Base-by-base conservation (phyloP, 75 land plant species). In the Pinus albicaulis region DNA sequence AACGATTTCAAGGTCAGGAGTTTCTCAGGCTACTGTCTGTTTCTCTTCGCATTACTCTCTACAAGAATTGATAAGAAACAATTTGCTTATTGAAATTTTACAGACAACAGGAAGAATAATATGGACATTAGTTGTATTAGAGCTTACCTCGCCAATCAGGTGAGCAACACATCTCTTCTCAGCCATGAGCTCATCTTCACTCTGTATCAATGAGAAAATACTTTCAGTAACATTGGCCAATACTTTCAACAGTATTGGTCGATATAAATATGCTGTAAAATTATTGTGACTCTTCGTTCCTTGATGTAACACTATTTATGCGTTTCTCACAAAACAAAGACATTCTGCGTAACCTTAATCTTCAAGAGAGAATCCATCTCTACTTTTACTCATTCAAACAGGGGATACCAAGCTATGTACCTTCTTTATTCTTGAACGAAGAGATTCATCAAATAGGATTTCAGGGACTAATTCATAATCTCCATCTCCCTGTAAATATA, bases 161-260 rank as follows among this genome's bases (percentile, higher is more conserved):
- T 96, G 99, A 3, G 90, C 96, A 31, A 93, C 97, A 61, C 99
- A 96, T 79, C 88, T 86, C 80, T 89, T 91, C 84, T 96, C 99
- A 23, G 99, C 94, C 1, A 96, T 82, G 62, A 96, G 69, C 85
- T 96, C 99, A 19, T 90, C 89, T 78, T 96, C 94, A 48, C 89
- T 85, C 96, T 93, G 84, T n/a, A 59, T 78, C 48, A 28, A 78
- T 58, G 53, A 25, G 48, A 56, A 75, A 74, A 17, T 48, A 20
- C 4, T 12, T 76, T 3, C 15, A 79, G 53, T 23, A 20, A n/a
- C 53, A 11, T 11, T 60, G 6, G 11, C 12, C 5, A 78, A 77
- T 48, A 55, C 71, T n/a, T 36, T 3, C 17, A 55, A 55, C 65
- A 52, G 55, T 25, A 57, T 11, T 62, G 11, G 25, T 11, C 65